Base-by-base conservation (phyloP, 352 stramenopile species). In the Phytophthora sansomeana region DNA sequence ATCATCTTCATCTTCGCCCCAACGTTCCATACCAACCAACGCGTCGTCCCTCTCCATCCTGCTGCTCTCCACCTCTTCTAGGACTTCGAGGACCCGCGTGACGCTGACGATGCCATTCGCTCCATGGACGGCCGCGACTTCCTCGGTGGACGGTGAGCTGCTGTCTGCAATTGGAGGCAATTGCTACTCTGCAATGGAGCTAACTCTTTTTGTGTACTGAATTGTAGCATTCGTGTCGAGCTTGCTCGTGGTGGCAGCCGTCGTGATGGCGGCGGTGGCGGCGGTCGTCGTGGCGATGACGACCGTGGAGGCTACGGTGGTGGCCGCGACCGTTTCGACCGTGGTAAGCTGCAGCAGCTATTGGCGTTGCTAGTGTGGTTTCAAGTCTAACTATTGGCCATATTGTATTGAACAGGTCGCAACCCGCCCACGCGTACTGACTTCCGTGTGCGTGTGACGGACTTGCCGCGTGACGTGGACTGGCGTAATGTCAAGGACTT, bases 401-500 rank as follows among this genome's bases (percentile, higher is more conserved):
- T 42, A 14, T 14, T 42, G 36, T 42, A 14, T 19, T n/a, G 36
- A 42, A 19, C 54, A 78, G 85, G 77, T 50, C 85, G 87, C 62
- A 91, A 88, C 72, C 80, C 84, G 55, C 83, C 85, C 29, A 80
- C 89, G 73, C 85, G 85, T 44, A 92, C 81, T 26, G 85, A 95
- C 54, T 92, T 76, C 75, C 80, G 80, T 46, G 86, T 95, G 28
- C 80, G 80, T 32, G 80, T 96, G 62, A 89, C 88, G 43, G 88
- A 93, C 48, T 72, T 96, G 35, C 85, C 86, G 46, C 78, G 81
- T 70, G 85, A 85, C 51, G 80, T 85, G 24, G 86, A 95, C 72
- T 96, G 88, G 88, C 88, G 86, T 44, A 90, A 96, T 28, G 85
- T 96, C 6, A 96, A 96, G 83, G 86, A 95, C 68, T 92, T 92